Base-by-base conservation (phyloP, 2,329 filamentous ascomycete species). In the Thelonectria blattea region DNA sequence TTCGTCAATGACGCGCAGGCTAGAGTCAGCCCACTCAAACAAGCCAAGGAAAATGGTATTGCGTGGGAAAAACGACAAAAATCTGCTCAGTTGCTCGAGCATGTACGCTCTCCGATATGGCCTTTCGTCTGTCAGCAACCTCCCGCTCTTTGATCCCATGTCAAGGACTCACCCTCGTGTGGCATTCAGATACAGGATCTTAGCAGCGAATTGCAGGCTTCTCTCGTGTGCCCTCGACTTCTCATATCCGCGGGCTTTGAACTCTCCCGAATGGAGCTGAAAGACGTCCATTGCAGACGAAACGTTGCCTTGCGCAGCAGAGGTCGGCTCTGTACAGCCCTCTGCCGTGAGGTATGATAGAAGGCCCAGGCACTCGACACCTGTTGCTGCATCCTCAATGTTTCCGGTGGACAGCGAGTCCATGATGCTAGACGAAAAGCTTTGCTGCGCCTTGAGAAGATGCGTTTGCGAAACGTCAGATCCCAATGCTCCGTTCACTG, bases 11-110 rank as follows among this genome's bases (percentile, higher is more conserved):
- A 95, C 83, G 22, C 88, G 85, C 45, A 92, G 85, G 8, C 88
- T 85, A 2, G 86, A 81, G 71, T 94, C 89, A 63, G 91, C 88
- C 80, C 88, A 91, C n/a, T 88, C 84, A 64, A 90, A 90, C 0
- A 95, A 77, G 1, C 84, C 80, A 1, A 96, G 81, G 62, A 97
- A 89, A 6, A 92, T 81, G 1, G 87, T 91, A 76, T 97, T 97
- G 50, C 81, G 80, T 0, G 93, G 92, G 72, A 93, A 96, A 7
- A 78, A 72, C 0, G 69, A 68, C 20, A 95, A 79, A 62, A 89
- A 90, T 2, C 80, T 76, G 5, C 79, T 76, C 1, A 97, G 77
- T 12, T 88, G 79, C 8, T 82, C 76, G 45, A 90, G 88, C 34
- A 96, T 74, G 17, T 88, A 81, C 0, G 81, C 78, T 5, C 91